These are phyloP conservation scores for Prunus dulcis DNA, from an alignment of 306 rosid genomes.

Conservation along the genomic window DNA sequence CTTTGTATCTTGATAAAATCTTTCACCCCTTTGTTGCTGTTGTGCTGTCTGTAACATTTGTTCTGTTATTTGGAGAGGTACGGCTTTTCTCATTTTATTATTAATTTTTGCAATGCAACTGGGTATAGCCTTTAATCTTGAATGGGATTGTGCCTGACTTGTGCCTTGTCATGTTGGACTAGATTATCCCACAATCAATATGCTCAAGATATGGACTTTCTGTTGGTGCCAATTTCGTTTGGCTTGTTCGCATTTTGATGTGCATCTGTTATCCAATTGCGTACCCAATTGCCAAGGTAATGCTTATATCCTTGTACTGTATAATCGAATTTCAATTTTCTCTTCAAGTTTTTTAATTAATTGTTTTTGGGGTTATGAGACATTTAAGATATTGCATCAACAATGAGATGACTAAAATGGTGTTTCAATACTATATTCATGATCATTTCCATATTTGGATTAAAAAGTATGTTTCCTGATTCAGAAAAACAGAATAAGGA, in stretches of 20 bases:
- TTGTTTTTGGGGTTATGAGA: not conserved
- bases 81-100: conserved; percentile 4
- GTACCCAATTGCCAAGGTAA: conserved; percentile 81
- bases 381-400: not conserved
- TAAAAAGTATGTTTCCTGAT: not conserved
- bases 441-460: not conserved
- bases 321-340: not conserved
- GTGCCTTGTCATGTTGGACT: conserved; percentile 21
- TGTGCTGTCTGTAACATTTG: conserved; percentile 80
- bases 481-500: not conserved
- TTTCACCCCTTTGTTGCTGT: conserved; percentile 81
- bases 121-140: not conserved
- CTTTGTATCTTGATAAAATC: conserved; percentile 70
- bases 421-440: not conserved
- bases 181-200: conserved; percentile 92
- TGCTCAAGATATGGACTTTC: conserved; percentile 76
- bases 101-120: conserved; percentile 5
- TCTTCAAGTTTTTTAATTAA: not conserved
- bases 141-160: conserved; percentile 25
- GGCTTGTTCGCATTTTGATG: conserved; percentile 81
- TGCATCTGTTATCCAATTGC: conserved; percentile 75
- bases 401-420: not conserved
- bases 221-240: conserved; percentile 73
- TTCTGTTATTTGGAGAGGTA: conserved; percentile 86
- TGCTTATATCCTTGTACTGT: not conserved